Evolutionary conservation across 148 eudicot genomes (phyloP).

Genomic region (Persicaria maculosa): DNA sequence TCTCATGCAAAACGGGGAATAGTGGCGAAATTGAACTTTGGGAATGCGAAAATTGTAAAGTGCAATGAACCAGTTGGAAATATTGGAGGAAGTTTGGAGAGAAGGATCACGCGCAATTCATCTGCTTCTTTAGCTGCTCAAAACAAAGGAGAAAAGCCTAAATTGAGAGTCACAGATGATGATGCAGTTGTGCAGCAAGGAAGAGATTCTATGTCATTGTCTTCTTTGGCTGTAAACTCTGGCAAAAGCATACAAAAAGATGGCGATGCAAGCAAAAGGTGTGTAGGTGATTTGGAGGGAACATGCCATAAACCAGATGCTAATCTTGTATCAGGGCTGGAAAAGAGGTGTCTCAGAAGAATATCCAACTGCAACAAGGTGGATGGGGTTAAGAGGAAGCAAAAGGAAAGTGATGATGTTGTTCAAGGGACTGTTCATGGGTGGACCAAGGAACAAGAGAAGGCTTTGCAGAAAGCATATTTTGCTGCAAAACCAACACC

Average conservation of each 20-base stretch:
- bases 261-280: background rate
- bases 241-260: slow-evolving; percentile 3
- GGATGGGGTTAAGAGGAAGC: slow-evolving; percentile 55
- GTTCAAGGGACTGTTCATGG: slow-evolving; percentile 28
- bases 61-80: background rate
- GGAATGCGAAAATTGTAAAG: slow-evolving; percentile 2
- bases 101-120: slow-evolving; percentile 3
- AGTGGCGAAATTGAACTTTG: slow-evolving; percentile 2
- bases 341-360: slow-evolving; percentile 5
- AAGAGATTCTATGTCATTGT: background rate
- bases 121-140: background rate
- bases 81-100: slow-evolving; percentile 4
- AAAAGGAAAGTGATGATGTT: slow-evolving; percentile 31
- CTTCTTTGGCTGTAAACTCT: background rate
- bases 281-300: background rate
- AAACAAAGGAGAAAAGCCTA: background rate
- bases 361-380: slow-evolving; percentile 8
- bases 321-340: slow-evolving; percentile 9
- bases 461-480: slow-evolving; percentile 71
- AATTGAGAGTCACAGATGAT: background rate
- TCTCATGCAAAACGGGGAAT: background rate
- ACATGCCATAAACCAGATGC: background rate
- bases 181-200: slow-evolving; percentile 1
- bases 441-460: slow-evolving; percentile 77
- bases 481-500: slow-evolving; percentile 82